Conservation (phyloP, 305 asterid genomes). For the Lippia alba region DNA sequence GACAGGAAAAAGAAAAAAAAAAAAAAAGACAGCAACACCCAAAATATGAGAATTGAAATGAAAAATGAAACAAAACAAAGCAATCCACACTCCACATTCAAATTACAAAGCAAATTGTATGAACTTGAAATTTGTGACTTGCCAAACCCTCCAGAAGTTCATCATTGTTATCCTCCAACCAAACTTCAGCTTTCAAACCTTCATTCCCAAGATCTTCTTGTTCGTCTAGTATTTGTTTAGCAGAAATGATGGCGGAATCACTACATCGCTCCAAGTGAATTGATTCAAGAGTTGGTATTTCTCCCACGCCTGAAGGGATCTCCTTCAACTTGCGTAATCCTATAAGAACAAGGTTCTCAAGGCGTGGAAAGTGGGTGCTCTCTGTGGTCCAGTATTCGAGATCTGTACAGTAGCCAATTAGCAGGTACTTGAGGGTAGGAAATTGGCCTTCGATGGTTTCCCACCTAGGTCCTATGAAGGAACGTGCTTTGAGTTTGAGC, state of each 20-base stretch:
- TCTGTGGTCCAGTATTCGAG: neutral
- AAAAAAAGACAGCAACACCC: too few species aligned
- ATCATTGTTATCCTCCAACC: too few species aligned
- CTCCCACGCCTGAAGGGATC: neutral
- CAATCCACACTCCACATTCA: too few species aligned
- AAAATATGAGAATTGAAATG: too few species aligned
- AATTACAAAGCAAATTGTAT: too few species aligned
- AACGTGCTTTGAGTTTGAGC: neutral
- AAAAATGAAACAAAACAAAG: too few species aligned
- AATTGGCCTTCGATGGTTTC: neutral
- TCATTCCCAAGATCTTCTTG: constrained; percentile 7
- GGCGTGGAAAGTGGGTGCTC: neutral
- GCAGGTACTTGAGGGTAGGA: constrained; percentile 4
- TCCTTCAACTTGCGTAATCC: neutral
- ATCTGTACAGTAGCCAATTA: neutral
- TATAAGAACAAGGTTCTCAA: neutral
- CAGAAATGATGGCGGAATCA: neutral
- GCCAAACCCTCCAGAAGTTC: too few species aligned
- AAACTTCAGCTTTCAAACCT: neutral
- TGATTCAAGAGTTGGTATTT: neutral
- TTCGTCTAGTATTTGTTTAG: neutral
- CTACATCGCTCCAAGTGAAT: neutral
- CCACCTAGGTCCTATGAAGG: neutral
- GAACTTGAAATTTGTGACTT: too few species aligned
- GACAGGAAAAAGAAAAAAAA: too few species aligned